Base-by-base conservation (phyloP, 805 yeast genomes). In the Wickerhamiella hasegawae region DNA sequence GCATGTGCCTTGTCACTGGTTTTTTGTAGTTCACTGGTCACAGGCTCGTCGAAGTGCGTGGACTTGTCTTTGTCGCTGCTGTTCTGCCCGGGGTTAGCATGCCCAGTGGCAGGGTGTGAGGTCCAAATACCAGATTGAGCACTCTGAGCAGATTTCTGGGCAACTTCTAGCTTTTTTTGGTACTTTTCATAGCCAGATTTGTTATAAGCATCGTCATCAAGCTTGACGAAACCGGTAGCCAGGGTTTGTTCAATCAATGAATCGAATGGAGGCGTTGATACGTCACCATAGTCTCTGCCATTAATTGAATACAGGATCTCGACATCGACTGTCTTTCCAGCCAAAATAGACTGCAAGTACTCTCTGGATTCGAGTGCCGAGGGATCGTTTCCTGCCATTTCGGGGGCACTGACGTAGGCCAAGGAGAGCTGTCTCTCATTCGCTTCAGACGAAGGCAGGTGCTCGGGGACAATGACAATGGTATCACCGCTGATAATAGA, bases 401-500 rank as follows among this genome's bases (percentile, higher is more conserved):
- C 58, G 25, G 77, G 77, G 14, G 78, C 71, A 40, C 72, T 63
- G 27, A 79, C 68, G 45, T 69, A 67, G 5, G 81, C 78, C 45
- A 79, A 67, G 4, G 83, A 66, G 35, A 80, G 28, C 28, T 9
- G 28, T 8, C 15, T 9, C 15, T 26, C 28, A 8, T 8, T 6
- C 15, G 28, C 10, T 8, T 6, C 6, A 6, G 28, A 8, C n/a
- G n/a, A n/a, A 5, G 28, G 15, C 14, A 5, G 10, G 15, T 9
- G 8, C 14, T 12, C 28, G 6, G 28, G 28, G 6, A 26, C 28
- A 6, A 78, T 63, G 28, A 77, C 68, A 26, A 79, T 45, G 10
- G 84, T 72, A 56, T 78, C 87, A 4, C 79, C 82, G 33, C 80
- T 74, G 25, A 74, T 51, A 14, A 77, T 82, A 31, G 71, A 63